These are phyloP conservation scores for Heliamphora exappendiculata DNA, from an alignment of 148 eudicot genomes.

Conservation along the genomic window DNA sequence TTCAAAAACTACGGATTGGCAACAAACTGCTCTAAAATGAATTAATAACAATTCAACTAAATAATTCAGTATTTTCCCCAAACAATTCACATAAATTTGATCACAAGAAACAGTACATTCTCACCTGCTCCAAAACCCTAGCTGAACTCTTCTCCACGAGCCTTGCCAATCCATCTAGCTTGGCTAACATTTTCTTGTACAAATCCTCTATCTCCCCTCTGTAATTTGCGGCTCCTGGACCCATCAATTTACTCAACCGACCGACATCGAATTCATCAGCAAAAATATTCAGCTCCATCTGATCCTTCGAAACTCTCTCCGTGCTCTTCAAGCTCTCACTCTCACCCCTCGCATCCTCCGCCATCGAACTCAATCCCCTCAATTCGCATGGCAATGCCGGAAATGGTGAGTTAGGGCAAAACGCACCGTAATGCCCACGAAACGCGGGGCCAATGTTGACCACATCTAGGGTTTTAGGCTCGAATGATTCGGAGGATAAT, in stretches of 20 bases:
- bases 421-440: conserved; percentile 58
- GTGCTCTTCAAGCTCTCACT: conserved; percentile 25
- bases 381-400: conserved; percentile 38
- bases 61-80: too few species aligned
- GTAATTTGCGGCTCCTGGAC: conserved; percentile 42
- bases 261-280: conserved; percentile 49
- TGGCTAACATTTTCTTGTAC: conserved; percentile 74
- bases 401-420: conserved; percentile 43
- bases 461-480: conserved; percentile 37
- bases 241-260: conserved; percentile 53
- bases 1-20: not conserved
- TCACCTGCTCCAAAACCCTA: conserved; percentile 68
- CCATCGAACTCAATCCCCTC: conserved; percentile 30
- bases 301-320: conserved; percentile 29
- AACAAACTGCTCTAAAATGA: not conserved
- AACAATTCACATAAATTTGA: not conserved
- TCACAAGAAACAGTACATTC: not conserved
- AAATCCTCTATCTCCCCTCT: conserved; percentile 58
- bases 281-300: conserved; percentile 37
- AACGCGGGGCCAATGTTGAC: conserved; percentile 78
- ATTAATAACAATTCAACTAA: not conserved
- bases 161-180: conserved; percentile 49
- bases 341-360: conserved; percentile 36
- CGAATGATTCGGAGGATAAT: conserved; percentile 19
- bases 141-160: conserved; percentile 59